A percentile compares a stretch with the other conserved stretches of the same genome.
Evolutionary conservation across 2,329 filamentous ascomycete genomes (phyloP).

Genomic region (Gnomoniopsis smithogilvyi): DNA sequence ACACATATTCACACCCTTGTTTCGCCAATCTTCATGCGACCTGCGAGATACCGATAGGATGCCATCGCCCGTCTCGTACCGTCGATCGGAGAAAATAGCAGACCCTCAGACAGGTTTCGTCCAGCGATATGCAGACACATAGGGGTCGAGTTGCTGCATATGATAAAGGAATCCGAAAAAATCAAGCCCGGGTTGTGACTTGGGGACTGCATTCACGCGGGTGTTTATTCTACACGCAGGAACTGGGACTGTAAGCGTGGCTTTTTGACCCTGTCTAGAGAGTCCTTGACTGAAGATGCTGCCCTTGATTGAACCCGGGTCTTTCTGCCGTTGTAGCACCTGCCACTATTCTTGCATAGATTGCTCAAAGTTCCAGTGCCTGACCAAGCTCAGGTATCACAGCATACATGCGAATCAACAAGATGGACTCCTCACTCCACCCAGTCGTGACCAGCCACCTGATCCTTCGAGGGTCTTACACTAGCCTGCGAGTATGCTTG

Average conservation of each 20-base stretch:
- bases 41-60: constrained; percentile 7
- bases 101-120: no score
- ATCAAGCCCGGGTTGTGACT: no score
- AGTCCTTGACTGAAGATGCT: no score
- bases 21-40: constrained; percentile 5
- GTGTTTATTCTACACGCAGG: no score
- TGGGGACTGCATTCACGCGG: no score
- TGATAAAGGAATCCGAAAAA: no score
- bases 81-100: no score
- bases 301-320: no score
- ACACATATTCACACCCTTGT: background rate
- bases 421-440: background rate
- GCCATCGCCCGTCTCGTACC: background rate
- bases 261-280: no score
- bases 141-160: background rate
- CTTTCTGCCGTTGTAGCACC: no score
- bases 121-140: background rate
- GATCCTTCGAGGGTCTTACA: background rate
- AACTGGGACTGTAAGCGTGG: no score
- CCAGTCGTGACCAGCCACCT: background rate
- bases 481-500: background rate
- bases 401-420: background rate
- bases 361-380: background rate
- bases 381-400: background rate
- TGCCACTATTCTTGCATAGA: background rate